Evolutionary conservation across 2,329 filamentous ascomycete species (phyloP).

Genomic region (Fusarium oligoseptatum): DNA sequence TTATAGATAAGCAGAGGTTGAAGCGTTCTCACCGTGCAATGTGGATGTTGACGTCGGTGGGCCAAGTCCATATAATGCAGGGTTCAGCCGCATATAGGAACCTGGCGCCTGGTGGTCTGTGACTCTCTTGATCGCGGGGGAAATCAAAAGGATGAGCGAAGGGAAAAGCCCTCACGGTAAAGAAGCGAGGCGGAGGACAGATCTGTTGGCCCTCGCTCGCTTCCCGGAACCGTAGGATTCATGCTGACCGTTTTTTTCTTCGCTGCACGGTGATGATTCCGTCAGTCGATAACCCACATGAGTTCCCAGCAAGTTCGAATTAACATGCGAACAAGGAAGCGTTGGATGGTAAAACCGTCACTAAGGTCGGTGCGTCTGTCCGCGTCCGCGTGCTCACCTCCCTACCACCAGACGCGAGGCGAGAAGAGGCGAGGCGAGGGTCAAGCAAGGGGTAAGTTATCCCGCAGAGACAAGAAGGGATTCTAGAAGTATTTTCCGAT

Average conservation of each 20-base stretch:
- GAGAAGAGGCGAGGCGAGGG: neutral
- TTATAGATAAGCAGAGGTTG: neutral
- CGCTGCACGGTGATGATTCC: conserved; percentile 1
- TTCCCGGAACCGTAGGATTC: conserved; percentile 5
- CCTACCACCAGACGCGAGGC: neutral
- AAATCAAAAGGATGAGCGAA: neutral
- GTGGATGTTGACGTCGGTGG: neutral
- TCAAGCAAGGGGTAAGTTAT: neutral
- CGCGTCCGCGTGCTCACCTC: conserved; percentile 1
- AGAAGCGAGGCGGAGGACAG: conserved; percentile 15
- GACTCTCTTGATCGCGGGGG: conserved; percentile 3
- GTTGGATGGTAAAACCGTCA: conserved; percentile 15
- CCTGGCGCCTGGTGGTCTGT: conserved; percentile 2
- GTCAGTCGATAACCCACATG: conserved; percentile 40
- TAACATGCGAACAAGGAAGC: conserved; percentile 12
- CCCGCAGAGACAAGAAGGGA: neutral
- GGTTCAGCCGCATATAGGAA: conserved; percentile 13
- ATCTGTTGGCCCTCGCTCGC: neutral
- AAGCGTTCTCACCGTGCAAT: neutral
- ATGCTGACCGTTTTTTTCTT: neutral
- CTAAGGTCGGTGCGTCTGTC: conserved; percentile 13
- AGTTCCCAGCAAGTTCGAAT: conserved; percentile 5
- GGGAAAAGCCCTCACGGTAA: neutral
- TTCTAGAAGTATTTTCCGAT: conserved; percentile 10
- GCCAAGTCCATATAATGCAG: conserved; percentile 1